These are phyloP conservation scores for Apostasia shenzhenica DNA, from an alignment of 106 monocot species.

Conservation along the genomic window DNA sequence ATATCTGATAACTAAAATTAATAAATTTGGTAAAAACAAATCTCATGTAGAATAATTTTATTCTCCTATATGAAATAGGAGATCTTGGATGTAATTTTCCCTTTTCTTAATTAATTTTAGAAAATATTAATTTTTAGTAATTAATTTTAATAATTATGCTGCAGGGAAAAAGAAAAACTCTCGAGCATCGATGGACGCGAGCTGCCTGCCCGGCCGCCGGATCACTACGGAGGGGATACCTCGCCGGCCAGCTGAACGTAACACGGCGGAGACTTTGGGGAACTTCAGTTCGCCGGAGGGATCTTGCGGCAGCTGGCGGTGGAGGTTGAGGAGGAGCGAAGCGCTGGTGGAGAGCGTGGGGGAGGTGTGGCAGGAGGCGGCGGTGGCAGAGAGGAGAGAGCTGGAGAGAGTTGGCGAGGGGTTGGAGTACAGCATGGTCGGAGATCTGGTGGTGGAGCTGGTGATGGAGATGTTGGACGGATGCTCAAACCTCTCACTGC, in stretches of 20 bases:
- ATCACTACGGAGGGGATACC: neutral
- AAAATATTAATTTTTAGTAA: no score
- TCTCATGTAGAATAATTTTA: no score
- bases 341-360: conserved; percentile 48
- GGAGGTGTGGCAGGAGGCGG: conserved; percentile 39
- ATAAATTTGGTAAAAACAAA: no score
- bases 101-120: no score
- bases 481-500: neutral
- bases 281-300: neutral
- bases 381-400: conserved; percentile 47
- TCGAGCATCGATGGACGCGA: neutral
- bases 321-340: conserved; percentile 20
- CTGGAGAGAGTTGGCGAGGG: conserved; percentile 28
- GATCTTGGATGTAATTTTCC: no score
- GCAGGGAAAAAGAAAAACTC: neutral
- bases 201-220: neutral
- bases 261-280: no score
- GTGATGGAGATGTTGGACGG: conserved; percentile 27
- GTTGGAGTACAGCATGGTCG: conserved; percentile 39
- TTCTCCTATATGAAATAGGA: no score
- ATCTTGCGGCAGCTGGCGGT: neutral
- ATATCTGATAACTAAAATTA: no score
- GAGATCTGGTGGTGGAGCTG: conserved; percentile 52
- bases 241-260: neutral
- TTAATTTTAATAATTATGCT: neutral